Evolutionary conservation across 169 alveolate species (phyloP).

Genomic region (Cystoisospora suis): DNA sequence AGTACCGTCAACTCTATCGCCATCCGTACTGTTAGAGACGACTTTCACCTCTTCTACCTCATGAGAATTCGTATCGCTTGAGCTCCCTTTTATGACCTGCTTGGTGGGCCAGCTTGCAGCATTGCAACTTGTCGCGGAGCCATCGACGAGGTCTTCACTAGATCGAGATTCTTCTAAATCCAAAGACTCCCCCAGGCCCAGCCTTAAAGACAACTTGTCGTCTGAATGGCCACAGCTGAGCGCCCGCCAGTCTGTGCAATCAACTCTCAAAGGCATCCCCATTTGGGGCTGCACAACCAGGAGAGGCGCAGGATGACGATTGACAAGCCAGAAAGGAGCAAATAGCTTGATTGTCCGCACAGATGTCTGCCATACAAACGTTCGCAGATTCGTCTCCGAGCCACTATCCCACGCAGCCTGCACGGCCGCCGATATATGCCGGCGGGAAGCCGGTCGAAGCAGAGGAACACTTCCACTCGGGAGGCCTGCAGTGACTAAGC

Average conservation of each 20-base stretch:
- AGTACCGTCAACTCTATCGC: no score
- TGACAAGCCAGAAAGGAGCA: conserved; percentile 64
- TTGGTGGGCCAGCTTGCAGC: no score
- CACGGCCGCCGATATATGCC: background rate
- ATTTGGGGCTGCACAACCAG: conserved; percentile 9
- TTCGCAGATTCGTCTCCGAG: conserved; percentile 37
- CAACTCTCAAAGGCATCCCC: background rate
- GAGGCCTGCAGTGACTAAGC: no score
- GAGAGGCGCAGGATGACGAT: conserved; percentile 56
- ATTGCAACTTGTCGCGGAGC: no score
- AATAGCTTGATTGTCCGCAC: conserved; percentile 51
- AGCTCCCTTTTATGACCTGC: no score
- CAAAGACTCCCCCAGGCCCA: conserved; percentile 42
- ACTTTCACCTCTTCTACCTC: no score
- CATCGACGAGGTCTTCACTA: no score
- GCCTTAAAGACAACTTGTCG: conserved; percentile 37
- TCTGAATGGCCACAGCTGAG: background rate
- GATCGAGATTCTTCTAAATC: no score
- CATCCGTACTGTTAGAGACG: no score
- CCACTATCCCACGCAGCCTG: background rate
- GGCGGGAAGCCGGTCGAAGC: no score
- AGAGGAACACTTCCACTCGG: no score
- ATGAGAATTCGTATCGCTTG: no score
- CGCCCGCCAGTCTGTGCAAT: conserved; percentile 12
- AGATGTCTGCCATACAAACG: conserved; percentile 56